Evolutionary conservation across 306 rosid genomes (phyloP), one percentile per base, ranked within the genome.

Genomic region (Inga leiocalycina): DNA sequence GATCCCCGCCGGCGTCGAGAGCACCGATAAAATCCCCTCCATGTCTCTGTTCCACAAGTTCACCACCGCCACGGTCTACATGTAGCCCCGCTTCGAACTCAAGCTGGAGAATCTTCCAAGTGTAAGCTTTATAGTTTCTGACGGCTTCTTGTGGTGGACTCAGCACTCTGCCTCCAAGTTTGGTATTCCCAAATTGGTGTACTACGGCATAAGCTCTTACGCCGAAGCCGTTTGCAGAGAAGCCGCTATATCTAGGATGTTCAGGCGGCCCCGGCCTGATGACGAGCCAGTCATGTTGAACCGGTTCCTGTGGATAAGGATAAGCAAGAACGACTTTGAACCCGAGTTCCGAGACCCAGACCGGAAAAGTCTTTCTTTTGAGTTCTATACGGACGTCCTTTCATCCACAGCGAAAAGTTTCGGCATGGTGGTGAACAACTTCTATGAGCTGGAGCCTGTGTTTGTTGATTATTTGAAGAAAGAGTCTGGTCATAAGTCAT

Each of bases 61-160:
- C 35, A 82, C 85, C 45, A 4, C 3, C 24, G 80, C 91, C 77
- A 85, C 90, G 1, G 61, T 14, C 3, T 59, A 10, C 49, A 87
- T 90, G 87, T 86, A 83, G 64, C 77, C 78, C 4, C 74, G 85
- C 75, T 88, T 90, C 67, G 93, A 90, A 13, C 20, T 10, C 5
- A 79, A 69, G 2, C 88, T 90, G 1, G 46, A 11, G 19, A 48
- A 79, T n/a, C 85, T 86, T 22, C 85, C 89, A 1, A 82, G 59
- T 0, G 76, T 83, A 59, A 83, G 82, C 77, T 87, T 90, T 85
- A 17, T 90, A 11, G 78, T 90, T 77, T 85, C 91, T 64, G 93
- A 90, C 54, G 81, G 70, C 24, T 90, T 88, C 77, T 83, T 90
- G 19, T 88, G 90, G 93, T 90, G 90, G 91, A 88, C 93, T 3